Base-by-base conservation (phyloP, 208 protist species). In the Acanthamoeba castellanii region DNA sequence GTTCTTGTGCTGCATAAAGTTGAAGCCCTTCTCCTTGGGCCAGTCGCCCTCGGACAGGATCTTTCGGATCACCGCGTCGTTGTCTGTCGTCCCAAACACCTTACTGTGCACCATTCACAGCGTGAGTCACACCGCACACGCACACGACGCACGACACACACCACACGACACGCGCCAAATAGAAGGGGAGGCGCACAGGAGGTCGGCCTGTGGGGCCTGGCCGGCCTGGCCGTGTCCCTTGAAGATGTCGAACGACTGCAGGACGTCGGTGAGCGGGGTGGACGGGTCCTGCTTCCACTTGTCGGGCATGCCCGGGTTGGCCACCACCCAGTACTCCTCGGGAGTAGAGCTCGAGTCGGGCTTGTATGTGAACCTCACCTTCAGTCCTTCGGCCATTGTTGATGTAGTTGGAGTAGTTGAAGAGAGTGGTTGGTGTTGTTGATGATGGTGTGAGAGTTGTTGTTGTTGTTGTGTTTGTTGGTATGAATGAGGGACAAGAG, bases 171-270 rank as follows among this genome's bases (percentile, higher is more conserved):
- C 57, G 70, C 37, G 70, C 37, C 5, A 2, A 2, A 45, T 16
- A 25, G 11, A 45, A 45, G 70, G 11, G 11, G 34, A 22, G 9
- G 32, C 82, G 27, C 70, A 92, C 85, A 76, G 27, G 14, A 92
- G 57, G 64, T 92, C 85, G 11, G 20, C n/a, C 20, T 74, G 1
- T 0, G 85, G 59, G 6, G 85, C 85, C 34, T 74, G 55, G 14
- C 85, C 85, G n/a, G 85, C 47, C 47, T 70, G 68, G 57, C 85
- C 85, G 57, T 92, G 85, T 6, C 64, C 70, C 55, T 82, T 94
- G 70, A 84, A 94, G 59, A 94, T 94, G 7, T 94, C 45, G 50
- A 94, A 94, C 2, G 66, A 82, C 90, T 94, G 90, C 27, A 94
- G 16, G 9, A 94, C 66, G 42, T 94, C 90, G 14, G 45, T 61